Percentiles rank a stretch among this genome's conserved stretches.
Evolutionary conservation across 139 green algal genomes (phyloP).

Genomic region (Tetradesmus obliquus): DNA sequence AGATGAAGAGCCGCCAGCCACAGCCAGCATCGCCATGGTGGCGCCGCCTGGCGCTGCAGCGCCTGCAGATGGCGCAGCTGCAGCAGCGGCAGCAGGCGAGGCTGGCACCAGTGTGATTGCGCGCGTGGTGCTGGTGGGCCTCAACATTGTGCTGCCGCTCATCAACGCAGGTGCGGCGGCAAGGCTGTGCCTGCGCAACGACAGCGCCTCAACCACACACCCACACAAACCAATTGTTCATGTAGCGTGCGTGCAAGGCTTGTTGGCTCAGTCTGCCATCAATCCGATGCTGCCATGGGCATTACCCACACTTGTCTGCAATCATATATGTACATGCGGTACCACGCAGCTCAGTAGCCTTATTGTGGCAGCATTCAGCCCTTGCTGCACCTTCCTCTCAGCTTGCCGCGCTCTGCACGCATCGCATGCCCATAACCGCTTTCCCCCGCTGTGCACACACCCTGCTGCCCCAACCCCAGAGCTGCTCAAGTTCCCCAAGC

Average conservation of each 20-base stretch:
- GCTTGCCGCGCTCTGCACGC: background rate
- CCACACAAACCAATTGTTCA: too few species aligned
- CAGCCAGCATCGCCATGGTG: background rate
- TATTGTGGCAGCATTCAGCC: too few species aligned
- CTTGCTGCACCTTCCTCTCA: background rate
- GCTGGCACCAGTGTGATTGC: constrained; percentile 26
- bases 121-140: constrained; percentile 79
- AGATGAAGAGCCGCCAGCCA: constrained; percentile 21
- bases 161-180: constrained; percentile 52
- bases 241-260: too few species aligned
- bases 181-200: background rate
- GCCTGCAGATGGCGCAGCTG: background rate
- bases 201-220: background rate
- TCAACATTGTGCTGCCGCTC: constrained; percentile 85
- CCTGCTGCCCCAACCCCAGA: constrained; percentile 50
- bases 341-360: too few species aligned
- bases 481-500: constrained; percentile 86
- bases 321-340: too few species aligned
- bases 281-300: too few species aligned
- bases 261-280: too few species aligned
- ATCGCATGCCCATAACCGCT: background rate
- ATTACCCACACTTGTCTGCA: too few species aligned
- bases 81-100: background rate
- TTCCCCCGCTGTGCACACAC: background rate
- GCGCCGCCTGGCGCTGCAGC: background rate